Base-by-base conservation (phyloP, 1,139 yeast species). In the Hyphopichia fennica region DNA sequence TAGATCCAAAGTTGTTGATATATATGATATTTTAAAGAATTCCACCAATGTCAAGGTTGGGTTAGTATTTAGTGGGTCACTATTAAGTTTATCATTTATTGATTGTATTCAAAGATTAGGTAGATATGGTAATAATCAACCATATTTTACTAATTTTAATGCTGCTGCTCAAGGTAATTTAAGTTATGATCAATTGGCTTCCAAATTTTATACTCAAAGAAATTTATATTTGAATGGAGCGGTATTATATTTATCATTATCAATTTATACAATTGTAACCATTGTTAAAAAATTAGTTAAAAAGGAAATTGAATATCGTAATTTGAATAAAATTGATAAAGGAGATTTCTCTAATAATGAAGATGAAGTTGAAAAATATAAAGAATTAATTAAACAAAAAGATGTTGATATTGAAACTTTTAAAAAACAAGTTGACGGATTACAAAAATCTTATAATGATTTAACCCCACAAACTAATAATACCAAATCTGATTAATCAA, bases 151-250 rank as follows among this genome's bases (percentile, higher is more conserved):
- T 20, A 47, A 41, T 22, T 35, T 35, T 27, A 9, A n/a, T 27
- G 38, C 37, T 33, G 16, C 25, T 25, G 39, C 38, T 11, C 38
- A 39, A 37, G 38, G 43, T 22, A 46, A 47, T 20, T 57, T 68
- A 52, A 60, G 59, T 41, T 60, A 64, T 42, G 78, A 73, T 27
- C 73, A 67, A 56, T 62, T 72, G 56, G 78, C 77, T n/a, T 61
- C 72, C 42, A 79, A 81, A 51, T 84, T 86, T 50, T 83, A 82
- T 53, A 75, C 84, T 36, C 90, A 85, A 58, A 72, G 93, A 55
- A 85, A 85, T 53, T 67, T 84, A 49, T 84, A 85, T 59, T 74
- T 85, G 45, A 76, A 84, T 15, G 91, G 90, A 3, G 87, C 87
- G 7, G 82, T 84, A 3, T 60, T 84, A 48, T 84, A 82, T 59